A percentile compares a stretch with the other conserved stretches of the same genome.
Conservation (phyloP, 768 basidiomycete genomes). For the Boletus rubescentipes region DNA sequence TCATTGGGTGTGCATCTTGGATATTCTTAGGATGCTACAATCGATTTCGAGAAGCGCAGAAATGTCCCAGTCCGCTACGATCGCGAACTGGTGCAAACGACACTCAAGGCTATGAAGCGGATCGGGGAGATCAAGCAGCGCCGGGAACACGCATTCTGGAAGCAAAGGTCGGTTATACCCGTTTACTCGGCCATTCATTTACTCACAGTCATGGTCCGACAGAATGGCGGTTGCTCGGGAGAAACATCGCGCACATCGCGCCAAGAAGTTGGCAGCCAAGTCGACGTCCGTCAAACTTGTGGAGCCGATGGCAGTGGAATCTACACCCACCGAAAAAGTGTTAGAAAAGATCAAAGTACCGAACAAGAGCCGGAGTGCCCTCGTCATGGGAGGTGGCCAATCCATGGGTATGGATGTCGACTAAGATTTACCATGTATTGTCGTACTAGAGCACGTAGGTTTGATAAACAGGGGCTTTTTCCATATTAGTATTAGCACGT, state of each 20-base stretch:
- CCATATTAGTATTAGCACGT: constrained; percentile 17
- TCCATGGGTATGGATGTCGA: constrained; percentile 93
- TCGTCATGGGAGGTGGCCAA: constrained; percentile 80
- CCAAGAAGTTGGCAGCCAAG: constrained; percentile 57
- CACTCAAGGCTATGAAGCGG: constrained; percentile 95
- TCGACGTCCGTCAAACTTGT: constrained; percentile 59
- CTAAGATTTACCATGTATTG: constrained; percentile 32
- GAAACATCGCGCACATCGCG: constrained; percentile 73
- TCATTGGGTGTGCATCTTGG: neutral
- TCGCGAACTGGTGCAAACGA: constrained; percentile 88
- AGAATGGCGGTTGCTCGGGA: constrained; percentile 87
- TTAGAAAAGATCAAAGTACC: constrained; percentile 79
- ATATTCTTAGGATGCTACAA: constrained; percentile 83
- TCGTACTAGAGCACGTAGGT: neutral
- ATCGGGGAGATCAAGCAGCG: constrained; percentile 88
- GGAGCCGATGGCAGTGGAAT: constrained; percentile 53
- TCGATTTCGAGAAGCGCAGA: constrained; percentile 98
- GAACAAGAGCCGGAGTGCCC: constrained; percentile 63
- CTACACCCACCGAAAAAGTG: constrained; percentile 46
- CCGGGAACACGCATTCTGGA: constrained; percentile 95
- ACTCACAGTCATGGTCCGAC: neutral
- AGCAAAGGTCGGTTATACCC: constrained; percentile 62
- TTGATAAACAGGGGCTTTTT: constrained; percentile 18
- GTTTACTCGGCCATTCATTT: neutral
- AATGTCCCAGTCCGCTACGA: constrained; percentile 97